These are phyloP conservation scores for Colletotrichum sp. DNA, from an alignment of 2,329 filamentous ascomycete genomes.

Conservation along the genomic window DNA sequence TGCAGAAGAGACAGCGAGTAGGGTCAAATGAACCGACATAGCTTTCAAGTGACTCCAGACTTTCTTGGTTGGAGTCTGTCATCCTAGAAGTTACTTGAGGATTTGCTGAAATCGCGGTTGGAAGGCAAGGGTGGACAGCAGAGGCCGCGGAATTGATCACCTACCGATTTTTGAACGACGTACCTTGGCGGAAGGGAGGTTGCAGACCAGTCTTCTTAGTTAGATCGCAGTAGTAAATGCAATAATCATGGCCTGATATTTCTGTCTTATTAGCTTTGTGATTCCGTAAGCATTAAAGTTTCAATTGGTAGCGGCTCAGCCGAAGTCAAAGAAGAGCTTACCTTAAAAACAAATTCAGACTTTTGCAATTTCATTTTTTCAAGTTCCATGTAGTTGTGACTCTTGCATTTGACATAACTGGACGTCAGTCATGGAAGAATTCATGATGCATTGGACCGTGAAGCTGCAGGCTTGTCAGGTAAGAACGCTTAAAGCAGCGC, in stretches of 20 bases:
- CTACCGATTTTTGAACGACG: too few species aligned
- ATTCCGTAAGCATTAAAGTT: background rate
- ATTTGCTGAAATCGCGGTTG: rapidly evolving
- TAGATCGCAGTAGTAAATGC: too few species aligned
- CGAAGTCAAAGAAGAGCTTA: rapidly evolving
- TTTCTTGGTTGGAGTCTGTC: background rate
- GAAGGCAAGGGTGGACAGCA: background rate
- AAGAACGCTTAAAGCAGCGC: background rate
- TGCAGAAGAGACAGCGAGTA: conserved; percentile 49
- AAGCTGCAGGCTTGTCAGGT: background rate
- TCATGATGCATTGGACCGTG: background rate
- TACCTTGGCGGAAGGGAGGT: too few species aligned
- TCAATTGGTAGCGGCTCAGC: background rate
- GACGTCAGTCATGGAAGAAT: too few species aligned
- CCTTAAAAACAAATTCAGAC: background rate
- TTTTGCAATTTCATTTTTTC: background rate
- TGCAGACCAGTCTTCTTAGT: too few species aligned
- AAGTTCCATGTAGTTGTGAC: background rate
- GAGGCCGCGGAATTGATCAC: too few species aligned
- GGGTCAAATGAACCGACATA: conserved; percentile 25
- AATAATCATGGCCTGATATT: too few species aligned
- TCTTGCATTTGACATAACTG: too few species aligned
- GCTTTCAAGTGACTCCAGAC: rapidly evolving
- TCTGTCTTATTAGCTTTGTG: background rate
- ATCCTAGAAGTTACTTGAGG: rapidly evolving